phyloP scores from a whole-genome alignment of 2,329 filamentous ascomycete genomes.

The Clonostachys chloroleuca region DNA sequence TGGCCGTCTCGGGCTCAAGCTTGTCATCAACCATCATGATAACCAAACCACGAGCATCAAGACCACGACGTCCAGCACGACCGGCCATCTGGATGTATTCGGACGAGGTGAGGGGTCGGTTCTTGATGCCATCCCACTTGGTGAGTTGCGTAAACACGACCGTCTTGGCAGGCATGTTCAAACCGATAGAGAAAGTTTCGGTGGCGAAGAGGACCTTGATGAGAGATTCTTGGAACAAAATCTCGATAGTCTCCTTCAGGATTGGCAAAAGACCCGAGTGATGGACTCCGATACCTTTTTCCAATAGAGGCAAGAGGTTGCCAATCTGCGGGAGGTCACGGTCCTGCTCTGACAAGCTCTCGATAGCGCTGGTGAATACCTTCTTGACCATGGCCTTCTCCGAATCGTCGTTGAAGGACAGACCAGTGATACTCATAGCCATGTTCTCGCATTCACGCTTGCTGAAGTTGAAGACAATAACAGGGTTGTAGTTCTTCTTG shows the following conservation, averaged over 20 bases:
- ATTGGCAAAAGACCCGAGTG: conserved; percentile 94
- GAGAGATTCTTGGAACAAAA: conserved; percentile 94
- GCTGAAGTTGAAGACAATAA: conserved; percentile 99
- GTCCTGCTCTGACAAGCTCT: conserved; percentile 89
- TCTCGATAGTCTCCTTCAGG: conserved; percentile 97
- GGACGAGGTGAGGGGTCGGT: conserved; percentile 83
- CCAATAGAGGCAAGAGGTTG: conserved; percentile 82
- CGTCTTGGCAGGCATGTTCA: conserved; percentile 99
- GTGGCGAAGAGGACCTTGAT: conserved; percentile 98
- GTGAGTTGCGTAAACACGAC: conserved; percentile 97
- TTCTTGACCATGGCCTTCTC: conserved; percentile 93
- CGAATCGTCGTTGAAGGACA: conserved; percentile 93
- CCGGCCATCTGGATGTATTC: conserved; percentile 99
- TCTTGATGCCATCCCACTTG: conserved; percentile 83
- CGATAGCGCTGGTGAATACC: conserved; percentile 90
- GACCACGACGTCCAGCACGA: conserved; percentile 90
- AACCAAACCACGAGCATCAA: conserved; percentile 96
- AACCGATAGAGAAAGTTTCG: conserved; percentile 95
- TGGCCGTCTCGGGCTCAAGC: conserved; percentile 91
- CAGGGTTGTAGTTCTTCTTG: conserved; percentile 93
- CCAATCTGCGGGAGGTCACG: conserved; percentile 84
- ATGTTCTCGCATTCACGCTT: conserved; percentile 93
- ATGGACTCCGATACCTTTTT: conserved; percentile 93
- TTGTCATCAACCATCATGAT: conserved; percentile 99
- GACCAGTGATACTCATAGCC: conserved; percentile 78